A percentile compares a stretch with the other conserved stretches of the same genome.
Conservation (phyloP, 2,329 filamentous ascomycete species). For the Gremmenia infestans region DNA sequence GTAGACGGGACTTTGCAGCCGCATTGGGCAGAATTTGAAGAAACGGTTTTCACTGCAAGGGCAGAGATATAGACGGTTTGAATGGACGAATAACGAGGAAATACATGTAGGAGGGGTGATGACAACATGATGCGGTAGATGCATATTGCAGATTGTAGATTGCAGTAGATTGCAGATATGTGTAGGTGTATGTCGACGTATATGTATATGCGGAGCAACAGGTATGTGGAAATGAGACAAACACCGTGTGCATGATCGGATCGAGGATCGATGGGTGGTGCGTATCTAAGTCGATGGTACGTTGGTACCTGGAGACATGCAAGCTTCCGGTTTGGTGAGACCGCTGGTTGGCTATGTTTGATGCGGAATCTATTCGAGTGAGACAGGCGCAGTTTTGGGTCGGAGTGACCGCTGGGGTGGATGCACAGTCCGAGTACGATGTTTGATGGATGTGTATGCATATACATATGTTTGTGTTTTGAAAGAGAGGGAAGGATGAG, state of each 20-base stretch:
- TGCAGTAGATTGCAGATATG: not conserved
- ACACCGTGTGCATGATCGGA: conserved; percentile 8
- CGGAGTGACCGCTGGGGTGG: too few species aligned
- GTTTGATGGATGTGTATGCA: too few species aligned
- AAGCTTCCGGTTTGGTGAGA: conserved; percentile 1
- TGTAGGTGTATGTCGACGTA: not conserved
- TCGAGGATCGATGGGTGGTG: conserved; percentile 3
- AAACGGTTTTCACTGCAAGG: not conserved
- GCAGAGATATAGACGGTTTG: not conserved
- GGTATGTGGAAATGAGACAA: not conserved
- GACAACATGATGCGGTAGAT: not conserved
- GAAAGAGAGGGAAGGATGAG: not conserved
- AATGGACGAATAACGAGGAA: not conserved
- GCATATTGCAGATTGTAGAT: not conserved
- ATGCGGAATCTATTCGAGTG: not conserved
- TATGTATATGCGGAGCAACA: not conserved
- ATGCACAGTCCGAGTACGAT: too few species aligned
- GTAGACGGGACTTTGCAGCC: not conserved
- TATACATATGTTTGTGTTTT: not conserved
- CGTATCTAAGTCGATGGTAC: not conserved
- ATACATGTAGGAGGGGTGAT: not conserved
- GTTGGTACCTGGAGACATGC: not conserved
- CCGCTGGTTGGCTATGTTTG: not conserved
- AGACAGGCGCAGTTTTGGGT: not conserved
- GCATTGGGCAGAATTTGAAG: not conserved